phyloP scores from a whole-genome alignment of 345 rosid species.

The Chamaenerion angustifolium region DNA sequence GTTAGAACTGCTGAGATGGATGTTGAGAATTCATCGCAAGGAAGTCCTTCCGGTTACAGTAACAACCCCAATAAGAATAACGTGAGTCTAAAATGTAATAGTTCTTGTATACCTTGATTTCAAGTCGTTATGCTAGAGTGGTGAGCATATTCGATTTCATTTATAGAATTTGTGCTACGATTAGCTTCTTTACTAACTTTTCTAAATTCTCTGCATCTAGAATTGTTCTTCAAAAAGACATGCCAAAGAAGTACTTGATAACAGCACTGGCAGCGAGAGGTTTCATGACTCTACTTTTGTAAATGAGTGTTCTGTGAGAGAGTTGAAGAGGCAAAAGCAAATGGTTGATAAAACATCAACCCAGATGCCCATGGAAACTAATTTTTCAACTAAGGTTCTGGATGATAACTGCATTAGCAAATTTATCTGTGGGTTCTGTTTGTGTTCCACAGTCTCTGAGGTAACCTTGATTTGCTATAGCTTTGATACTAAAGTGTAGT shows the following conservation, averaged over 20 bases:
- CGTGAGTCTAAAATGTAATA: conserved; percentile 15
- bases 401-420: conserved; percentile 11
- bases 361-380: neutral
- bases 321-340: conserved; percentile 42
- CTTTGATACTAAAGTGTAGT: neutral
- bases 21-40: conserved; percentile 18
- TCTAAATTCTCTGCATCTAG: conserved; percentile 12
- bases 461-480: conserved; percentile 16
- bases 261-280: conserved; percentile 13
- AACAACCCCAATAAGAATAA: conserved; percentile 19
- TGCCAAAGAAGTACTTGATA: conserved; percentile 16
- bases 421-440: conserved; percentile 63
- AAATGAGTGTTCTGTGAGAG: conserved; percentile 22
- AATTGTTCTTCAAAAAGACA: conserved; percentile 11
- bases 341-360: conserved; percentile 17
- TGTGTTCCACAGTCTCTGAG: conserved; percentile 36
- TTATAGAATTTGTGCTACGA: neutral
- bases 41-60: conserved; percentile 45
- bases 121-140: neutral
- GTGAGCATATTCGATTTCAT: neutral
- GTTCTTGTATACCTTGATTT: too few species aligned
- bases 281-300: conserved; percentile 18
- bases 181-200: neutral
- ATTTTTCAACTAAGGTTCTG: neutral
- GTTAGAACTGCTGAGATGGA: conserved; percentile 9